Evolutionary conservation across 805 yeast species (phyloP), one percentile per base, ranked within the genome.

Genomic region (Starmerella apis): DNA sequence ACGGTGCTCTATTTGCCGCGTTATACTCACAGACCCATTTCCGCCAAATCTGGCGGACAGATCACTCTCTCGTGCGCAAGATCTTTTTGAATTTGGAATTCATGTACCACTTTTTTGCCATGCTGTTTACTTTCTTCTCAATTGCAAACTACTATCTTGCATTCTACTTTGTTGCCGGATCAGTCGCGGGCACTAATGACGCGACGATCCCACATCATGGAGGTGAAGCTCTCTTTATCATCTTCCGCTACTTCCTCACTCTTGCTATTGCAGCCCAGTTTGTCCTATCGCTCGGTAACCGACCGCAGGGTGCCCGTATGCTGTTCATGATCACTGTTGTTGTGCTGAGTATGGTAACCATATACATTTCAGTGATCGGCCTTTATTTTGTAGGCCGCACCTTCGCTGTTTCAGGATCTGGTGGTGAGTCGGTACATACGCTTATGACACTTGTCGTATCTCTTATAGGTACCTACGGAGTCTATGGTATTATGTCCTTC

Each of bases 1-100:
- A 90, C 66, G 99, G 99, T 65, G 94, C 98, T 2, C 77, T 92
- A 63, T 92, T 92, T 70, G 97, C 99, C 0, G 97, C 97, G 3
- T 71, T 88, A 48, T 92, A 83, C 64, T 80, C 96, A 2, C 85
- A 85, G 56, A 62, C 84, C 49, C 94, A 88, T 64, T 86, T 88
- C 75, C 74, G 79, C 49, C 83, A 84, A 59, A 83, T 92, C 50
- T 90, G 96, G 95, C 71, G 76, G 53, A 85, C 96, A 0, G 83
- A 81, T 59, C 99, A 92, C 66, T 83, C 95, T 2, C 61, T 75
- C 9, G 57, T 77, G n/a, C 75, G 98, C 61, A 88, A 90, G 66
- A 60, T 86, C 57, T 79, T 83, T 63, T 72, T 92, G 53, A 94
- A 86, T 59, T 59, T 90, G 55, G 96, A 92, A 65, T 92, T 92